A percentile compares a stretch with the other conserved stretches of the same genome.
Conservation (phyloP, 441 rosid species). For the Euphorbia celastroides region DNA sequence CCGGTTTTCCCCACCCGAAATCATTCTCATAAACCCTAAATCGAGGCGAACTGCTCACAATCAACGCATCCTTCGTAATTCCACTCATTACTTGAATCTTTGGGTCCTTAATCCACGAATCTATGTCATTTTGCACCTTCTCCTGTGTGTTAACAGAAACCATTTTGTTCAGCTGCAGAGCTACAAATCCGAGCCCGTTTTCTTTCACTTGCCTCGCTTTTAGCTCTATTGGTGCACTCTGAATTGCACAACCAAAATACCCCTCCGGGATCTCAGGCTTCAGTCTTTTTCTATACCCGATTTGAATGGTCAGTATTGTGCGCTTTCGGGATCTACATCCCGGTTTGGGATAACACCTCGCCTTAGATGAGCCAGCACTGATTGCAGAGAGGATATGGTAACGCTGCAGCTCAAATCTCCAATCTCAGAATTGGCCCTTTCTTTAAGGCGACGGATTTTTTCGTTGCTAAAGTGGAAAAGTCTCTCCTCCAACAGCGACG, state of each 20-base stretch:
- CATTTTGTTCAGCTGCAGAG: neutral
- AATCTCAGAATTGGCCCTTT: conserved; percentile 7
- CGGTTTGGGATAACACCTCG: neutral
- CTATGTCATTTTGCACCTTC: neutral
- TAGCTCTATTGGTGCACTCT: neutral
- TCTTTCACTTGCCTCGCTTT: neutral
- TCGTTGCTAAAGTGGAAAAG: conserved; percentile 7
- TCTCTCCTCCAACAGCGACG: neutral
- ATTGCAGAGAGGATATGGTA: neutral
- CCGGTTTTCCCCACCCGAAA: conserved; percentile 1
- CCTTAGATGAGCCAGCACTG: neutral
- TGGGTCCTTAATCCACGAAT: neutral
- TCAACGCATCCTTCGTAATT: neutral
- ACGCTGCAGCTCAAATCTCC: neutral
- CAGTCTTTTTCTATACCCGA: neutral
- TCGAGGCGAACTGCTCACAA: neutral
- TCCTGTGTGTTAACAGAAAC: neutral
- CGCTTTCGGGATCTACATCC: neutral
- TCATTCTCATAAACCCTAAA: neutral
- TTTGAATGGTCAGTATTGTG: neutral
- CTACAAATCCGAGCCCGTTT: neutral
- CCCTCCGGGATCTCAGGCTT: neutral
- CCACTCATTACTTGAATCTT: neutral
- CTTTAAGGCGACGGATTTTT: neutral
- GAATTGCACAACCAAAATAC: neutral